Evolutionary conservation across 2,329 filamentous ascomycete species (phyloP), one percentile per base, ranked within the genome.

Genomic region (Ramularia collo-cygni): DNA sequence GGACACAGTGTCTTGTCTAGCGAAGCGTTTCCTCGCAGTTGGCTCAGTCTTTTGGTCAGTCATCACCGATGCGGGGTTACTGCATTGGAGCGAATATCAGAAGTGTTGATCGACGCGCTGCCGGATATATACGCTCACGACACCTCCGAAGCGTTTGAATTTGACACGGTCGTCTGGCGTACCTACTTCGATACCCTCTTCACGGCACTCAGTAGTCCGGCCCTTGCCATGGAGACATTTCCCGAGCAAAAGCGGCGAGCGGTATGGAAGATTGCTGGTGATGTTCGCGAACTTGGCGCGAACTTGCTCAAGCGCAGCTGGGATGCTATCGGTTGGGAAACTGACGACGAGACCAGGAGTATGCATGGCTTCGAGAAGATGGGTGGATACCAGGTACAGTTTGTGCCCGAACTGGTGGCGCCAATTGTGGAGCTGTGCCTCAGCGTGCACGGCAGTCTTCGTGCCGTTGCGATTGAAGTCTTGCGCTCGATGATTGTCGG

Each of bases 191-290:
- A 81, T 13, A 90, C 88, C 0, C 69, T 98, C 19, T 72, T 98
- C 18, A 88, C 85, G 57, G 79, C 96, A 3, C 86, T 98, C 2
- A 85, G 86, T 4, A 95, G 88, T 56, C 81, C 89, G 26, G 85
- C 83, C 0, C 74, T 98, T 14, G 89, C 92, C 0, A 74, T 98
- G 27, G 92, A 98, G 60, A 95, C 89, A 0, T 96, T 95, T 58
- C 88, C 92, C 0, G 93, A 98, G 62, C 92, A 98, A 65, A 98
- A 96, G 67, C 75, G 92, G 32, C 74, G 92, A 40, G 90, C 92
- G 1, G 90, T 96, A 1, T 98, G 93, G 92, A 98, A 96, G 67
- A 95, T 98, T 59, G 92, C 90, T 3, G 92, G 92, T 4, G 93
- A 98, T 64, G 87, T 98, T 36, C 77, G 92, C 40, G 89, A 96